phyloP scores from a whole-genome alignment of 805 yeast genomes.

The Candida khao-thaluensis region DNA sequence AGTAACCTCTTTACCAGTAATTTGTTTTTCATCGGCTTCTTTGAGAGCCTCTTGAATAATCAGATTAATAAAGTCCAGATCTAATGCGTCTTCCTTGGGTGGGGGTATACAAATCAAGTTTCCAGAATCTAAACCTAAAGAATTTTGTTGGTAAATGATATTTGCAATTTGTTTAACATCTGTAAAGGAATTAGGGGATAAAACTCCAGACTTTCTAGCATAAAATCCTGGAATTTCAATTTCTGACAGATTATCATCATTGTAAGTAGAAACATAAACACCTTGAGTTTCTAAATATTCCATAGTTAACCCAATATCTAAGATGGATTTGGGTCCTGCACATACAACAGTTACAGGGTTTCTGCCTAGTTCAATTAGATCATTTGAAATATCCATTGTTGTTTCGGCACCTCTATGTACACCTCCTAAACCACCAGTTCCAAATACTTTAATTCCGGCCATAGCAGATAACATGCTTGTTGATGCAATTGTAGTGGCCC shows the following conservation, averaged over 20 bases:
- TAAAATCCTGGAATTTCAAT: slow-evolving; percentile 76
- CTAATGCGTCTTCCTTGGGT: slow-evolving; percentile 60
- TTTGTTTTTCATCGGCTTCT: slow-evolving; percentile 52
- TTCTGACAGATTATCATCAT: slow-evolving; percentile 29
- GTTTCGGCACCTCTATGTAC: slow-evolving; percentile 76
- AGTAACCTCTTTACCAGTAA: slow-evolving; percentile 73
- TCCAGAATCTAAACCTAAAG: slow-evolving; percentile 61
- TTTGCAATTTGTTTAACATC: slow-evolving; percentile 59
- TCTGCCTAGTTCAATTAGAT: slow-evolving; percentile 76
- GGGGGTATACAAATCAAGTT: slow-evolving; percentile 82
- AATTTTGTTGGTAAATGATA: slow-evolving; percentile 46
- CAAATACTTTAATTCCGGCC: slow-evolving; percentile 82
- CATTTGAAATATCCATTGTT: slow-evolving; percentile 84
- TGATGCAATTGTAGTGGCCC: slow-evolving; percentile 89
- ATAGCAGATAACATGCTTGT: slow-evolving; percentile 77
- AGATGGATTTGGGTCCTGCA: slow-evolving; percentile 85
- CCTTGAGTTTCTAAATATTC: slow-evolving; percentile 91
- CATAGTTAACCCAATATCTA: slow-evolving; percentile 77
- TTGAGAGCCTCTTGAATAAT: slow-evolving; percentile 58
- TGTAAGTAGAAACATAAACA: slow-evolving; percentile 73
- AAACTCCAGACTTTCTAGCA: slow-evolving; percentile 69
- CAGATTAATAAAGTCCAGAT: slow-evolving; percentile 47
- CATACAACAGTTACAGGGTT: slow-evolving; percentile 91
- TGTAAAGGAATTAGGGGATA: slow-evolving; percentile 65
- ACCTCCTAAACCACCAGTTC: slow-evolving; percentile 94